A percentile compares a stretch with the other conserved stretches of the same genome.
phyloP scores from a whole-genome alignment of 2,329 filamentous ascomycete species.

The Colletotrichum viniferum region DNA sequence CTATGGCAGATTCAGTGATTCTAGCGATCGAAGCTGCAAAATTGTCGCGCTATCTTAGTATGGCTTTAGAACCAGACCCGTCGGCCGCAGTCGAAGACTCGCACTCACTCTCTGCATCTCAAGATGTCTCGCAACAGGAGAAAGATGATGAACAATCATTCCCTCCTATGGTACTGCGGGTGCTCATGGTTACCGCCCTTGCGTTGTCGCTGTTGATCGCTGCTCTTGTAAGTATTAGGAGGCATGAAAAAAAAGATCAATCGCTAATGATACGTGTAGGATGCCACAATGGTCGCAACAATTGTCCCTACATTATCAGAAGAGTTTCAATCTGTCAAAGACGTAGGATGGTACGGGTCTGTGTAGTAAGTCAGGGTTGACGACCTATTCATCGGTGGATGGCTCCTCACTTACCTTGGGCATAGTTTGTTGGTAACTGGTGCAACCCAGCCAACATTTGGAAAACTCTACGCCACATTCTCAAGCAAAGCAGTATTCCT shows the following conservation, averaged over 20 bases:
- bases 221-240: not conserved
- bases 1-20: not conserved
- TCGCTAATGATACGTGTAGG: not conserved
- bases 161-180: not conserved
- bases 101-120: not conserved
- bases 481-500: constrained; percentile 32
- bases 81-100: not conserved
- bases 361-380: constrained; percentile 28
- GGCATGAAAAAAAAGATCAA: not conserved
- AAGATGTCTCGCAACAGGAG: not conserved
- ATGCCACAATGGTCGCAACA: not conserved
- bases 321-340: constrained; percentile 38
- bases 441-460: constrained; percentile 22
- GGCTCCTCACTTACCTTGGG: not conserved
- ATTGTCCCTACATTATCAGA: constrained; percentile 24
- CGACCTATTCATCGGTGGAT: not conserved
- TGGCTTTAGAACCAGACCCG: not conserved
- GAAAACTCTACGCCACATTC: constrained; percentile 41
- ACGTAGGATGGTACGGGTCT: constrained; percentile 53
- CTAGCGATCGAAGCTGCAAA: not conserved
- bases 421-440: constrained; percentile 30
- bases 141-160: not conserved
- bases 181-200: not conserved
- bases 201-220: not conserved
- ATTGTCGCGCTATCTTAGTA: not conserved